Percentiles rank a stretch among this genome's conserved stretches.
Evolutionary conservation across 495 filamentous ascomycete genomes (phyloP).

Genomic region (Clohesyomyces aquaticus): DNA sequence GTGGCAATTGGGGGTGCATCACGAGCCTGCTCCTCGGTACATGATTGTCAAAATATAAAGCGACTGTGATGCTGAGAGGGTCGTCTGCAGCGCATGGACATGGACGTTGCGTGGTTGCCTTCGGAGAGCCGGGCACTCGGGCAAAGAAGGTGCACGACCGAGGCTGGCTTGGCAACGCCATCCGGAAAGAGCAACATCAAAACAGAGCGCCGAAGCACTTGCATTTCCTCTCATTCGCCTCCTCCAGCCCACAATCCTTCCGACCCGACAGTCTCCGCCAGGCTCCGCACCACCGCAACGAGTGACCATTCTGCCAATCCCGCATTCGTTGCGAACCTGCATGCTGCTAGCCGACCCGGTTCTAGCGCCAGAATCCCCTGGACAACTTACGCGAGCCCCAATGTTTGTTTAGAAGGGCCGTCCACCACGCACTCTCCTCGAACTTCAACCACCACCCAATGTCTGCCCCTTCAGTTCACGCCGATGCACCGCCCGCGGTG

Average conservation of each 20-base stretch:
- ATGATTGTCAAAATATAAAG: not conserved
- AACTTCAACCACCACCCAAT: conserved; percentile 40
- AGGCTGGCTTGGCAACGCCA: not conserved
- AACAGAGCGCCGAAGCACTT: not conserved
- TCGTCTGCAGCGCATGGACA: not conserved
- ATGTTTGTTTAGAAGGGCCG: conserved; percentile 31
- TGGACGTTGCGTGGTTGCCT: not conserved
- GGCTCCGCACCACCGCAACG: too few relatives aligned
- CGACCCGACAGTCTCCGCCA: too few relatives aligned
- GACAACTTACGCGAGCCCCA: conserved; percentile 16
- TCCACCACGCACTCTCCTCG: conserved; percentile 3
- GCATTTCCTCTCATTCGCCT: too few relatives aligned
- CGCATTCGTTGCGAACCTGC: too few relatives aligned
- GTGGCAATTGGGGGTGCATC: not conserved
- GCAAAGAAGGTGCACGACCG: not conserved
- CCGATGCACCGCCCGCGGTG: conserved; percentile 61
- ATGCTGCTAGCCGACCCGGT: not conserved
- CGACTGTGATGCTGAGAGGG: too few relatives aligned
- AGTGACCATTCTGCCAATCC: not conserved
- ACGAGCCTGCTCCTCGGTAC: not conserved
- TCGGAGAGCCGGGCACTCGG: too few relatives aligned
- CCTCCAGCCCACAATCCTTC: too few relatives aligned
- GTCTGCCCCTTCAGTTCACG: conserved; percentile 47
- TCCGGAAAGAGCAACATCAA: not conserved
- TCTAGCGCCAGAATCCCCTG: conserved; percentile 26